These are phyloP conservation scores for Pluteus cervinus DNA, from an alignment of 768 basidiomycete genomes.

Conservation along the genomic window DNA sequence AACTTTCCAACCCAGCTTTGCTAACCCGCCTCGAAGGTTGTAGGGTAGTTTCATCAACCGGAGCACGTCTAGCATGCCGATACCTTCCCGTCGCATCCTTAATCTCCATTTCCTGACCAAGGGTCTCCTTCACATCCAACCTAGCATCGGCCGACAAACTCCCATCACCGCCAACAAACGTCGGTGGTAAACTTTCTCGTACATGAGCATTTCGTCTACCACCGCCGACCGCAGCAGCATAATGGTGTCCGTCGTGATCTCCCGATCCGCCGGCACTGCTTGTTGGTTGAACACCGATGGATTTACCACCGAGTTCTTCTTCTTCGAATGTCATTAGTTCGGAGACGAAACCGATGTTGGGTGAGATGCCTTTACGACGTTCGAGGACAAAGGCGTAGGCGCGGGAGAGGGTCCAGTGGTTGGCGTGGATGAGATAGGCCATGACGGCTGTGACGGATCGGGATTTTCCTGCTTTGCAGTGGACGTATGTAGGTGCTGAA, in stretches of 20 bases:
- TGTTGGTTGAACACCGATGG: conserved; percentile 54
- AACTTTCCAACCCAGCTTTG: conserved; percentile 89
- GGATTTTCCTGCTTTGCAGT: conserved; percentile 95
- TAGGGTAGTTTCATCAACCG: conserved; percentile 81
- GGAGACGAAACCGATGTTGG: conserved; percentile 96
- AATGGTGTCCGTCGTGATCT: conserved; percentile 25
- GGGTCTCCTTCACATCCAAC: conserved; percentile 44
- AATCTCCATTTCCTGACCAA: conserved; percentile 84
- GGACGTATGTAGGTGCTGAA: conserved; percentile 87
- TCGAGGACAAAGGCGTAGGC: conserved; percentile 92
- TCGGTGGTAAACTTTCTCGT: conserved; percentile 72
- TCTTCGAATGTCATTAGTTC: conserved; percentile 98
- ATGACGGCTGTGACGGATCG: conserved; percentile 95
- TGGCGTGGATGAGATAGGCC: conserved; percentile 95
- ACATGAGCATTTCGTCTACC: conserved; percentile 54
- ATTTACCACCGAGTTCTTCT: conserved; percentile 75
- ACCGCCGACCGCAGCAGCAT: conserved; percentile 37
- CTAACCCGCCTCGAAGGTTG: conserved; percentile 88
- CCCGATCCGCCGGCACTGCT: conserved; percentile 14
- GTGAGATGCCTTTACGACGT: conserved; percentile 89
- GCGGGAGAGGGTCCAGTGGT: conserved; percentile 91
- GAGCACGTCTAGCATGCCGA: conserved; percentile 79
- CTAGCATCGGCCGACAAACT: conserved; percentile 19
- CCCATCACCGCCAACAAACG: conserved; percentile 28
- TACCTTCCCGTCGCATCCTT: conserved; percentile 83